Evolutionary conservation across 176 grass and related monocot genomes (phyloP).

Genomic region (Chloris gayana): DNA sequence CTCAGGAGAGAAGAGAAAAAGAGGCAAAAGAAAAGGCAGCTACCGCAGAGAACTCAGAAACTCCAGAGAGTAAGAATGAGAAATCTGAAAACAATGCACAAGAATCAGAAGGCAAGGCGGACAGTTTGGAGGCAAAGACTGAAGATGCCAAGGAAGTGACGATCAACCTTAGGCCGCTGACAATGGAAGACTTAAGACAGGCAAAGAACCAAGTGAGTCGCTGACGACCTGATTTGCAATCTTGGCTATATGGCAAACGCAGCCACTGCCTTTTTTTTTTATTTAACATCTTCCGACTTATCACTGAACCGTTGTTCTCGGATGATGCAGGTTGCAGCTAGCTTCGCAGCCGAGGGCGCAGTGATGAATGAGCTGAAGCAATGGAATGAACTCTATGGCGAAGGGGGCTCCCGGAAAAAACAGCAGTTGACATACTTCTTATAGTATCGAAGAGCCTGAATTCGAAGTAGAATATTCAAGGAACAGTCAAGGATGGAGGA

Average conservation of each 20-base stretch:
- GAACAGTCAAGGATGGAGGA: background rate
- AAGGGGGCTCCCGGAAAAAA: constrained; percentile 93
- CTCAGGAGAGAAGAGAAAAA: constrained; percentile 54
- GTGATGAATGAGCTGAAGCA: constrained; percentile 94
- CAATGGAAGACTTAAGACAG: constrained; percentile 89
- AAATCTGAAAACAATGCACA: constrained; percentile 18
- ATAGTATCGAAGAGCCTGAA: constrained; percentile 34
- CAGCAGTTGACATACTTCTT: constrained; percentile 91
- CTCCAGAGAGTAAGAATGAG: background rate
- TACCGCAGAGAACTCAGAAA: constrained; percentile 17
- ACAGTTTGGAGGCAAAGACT: constrained; percentile 25
- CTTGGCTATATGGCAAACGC: background rate
- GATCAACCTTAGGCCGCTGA: constrained; percentile 71
- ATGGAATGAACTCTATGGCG: constrained; percentile 86
- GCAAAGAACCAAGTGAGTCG: constrained; percentile 91
- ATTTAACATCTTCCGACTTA: background rate
- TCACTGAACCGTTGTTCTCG: background rate
- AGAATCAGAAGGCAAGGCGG: constrained; percentile 27
- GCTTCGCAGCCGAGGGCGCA: constrained; percentile 75
- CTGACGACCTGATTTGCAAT: background rate
- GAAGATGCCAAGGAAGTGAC: constrained; percentile 36
- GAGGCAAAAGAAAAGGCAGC: constrained; percentile 36
- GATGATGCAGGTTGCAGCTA: constrained; percentile 71
- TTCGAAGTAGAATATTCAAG: background rate
- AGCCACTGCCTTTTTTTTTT: too few species aligned